These are phyloP conservation scores for Trichoderma sp. DNA, from an alignment of 2,329 filamentous ascomycete species.

Conservation along the genomic window DNA sequence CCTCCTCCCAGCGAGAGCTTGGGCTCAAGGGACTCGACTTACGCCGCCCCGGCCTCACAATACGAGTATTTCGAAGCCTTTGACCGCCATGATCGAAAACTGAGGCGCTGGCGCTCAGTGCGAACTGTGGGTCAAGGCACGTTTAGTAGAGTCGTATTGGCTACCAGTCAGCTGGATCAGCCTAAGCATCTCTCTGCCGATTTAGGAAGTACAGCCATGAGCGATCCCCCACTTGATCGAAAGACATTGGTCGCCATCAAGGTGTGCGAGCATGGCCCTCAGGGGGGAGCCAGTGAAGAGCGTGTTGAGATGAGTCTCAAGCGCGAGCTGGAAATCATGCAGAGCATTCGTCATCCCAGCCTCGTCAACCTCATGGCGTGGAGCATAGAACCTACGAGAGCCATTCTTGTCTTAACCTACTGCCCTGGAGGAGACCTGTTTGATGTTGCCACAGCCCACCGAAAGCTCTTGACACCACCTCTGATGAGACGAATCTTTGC, in stretches of 20 bases:
- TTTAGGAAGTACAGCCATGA: constrained; percentile 34
- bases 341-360: constrained; percentile 80
- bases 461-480: constrained; percentile 61
- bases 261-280: constrained; percentile 90
- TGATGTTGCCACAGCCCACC: constrained; percentile 76
- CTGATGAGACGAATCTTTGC: constrained; percentile 84
- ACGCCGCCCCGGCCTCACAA: constrained; percentile 30
- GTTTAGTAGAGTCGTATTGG: constrained; percentile 90
- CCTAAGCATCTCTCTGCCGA: constrained; percentile 17
- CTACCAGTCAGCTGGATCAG: constrained; percentile 65
- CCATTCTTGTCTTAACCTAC: constrained; percentile 83
- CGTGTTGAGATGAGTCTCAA: constrained; percentile 91
- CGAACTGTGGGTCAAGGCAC: constrained; percentile 85
- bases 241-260: constrained; percentile 90
- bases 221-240: constrained; percentile 47
- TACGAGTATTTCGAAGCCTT: constrained; percentile 68
- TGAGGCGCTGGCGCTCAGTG: constrained; percentile 74
- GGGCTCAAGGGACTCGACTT: constrained; percentile 50
- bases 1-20: constrained; percentile 78
- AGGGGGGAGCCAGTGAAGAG: constrained; percentile 88
- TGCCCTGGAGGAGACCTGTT: constrained; percentile 94
- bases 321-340: constrained; percentile 92
- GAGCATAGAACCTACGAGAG: constrained; percentile 77
- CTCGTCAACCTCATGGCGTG: constrained; percentile 89
- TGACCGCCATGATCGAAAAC: constrained; percentile 64